These are phyloP conservation scores for Platanthera guangdongensis DNA, from an alignment of 106 monocot species.

Conservation along the genomic window DNA sequence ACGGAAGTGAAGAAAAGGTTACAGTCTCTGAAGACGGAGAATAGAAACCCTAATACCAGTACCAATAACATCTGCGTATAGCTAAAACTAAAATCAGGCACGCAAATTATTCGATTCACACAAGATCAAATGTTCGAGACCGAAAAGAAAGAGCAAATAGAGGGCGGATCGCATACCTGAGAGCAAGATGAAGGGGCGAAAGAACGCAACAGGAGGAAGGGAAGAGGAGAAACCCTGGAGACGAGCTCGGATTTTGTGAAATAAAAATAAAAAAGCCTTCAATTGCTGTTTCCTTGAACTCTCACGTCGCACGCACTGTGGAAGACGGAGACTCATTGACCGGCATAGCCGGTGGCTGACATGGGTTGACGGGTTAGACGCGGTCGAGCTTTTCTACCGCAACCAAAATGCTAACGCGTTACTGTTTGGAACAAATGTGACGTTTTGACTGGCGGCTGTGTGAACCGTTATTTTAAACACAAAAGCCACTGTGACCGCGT, in stretches of 20 bases:
- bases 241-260: neutral
- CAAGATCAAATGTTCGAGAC: neutral
- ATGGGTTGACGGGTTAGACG: neutral
- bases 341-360: neutral
- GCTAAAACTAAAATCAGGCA: neutral
- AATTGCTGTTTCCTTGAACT: neutral
- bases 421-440: no score
- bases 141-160: neutral
- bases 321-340: neutral
- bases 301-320: neutral
- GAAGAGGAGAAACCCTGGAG: neutral
- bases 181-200: neutral
- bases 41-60: neutral
- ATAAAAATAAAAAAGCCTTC: neutral
- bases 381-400: neutral
- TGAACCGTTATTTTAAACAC: no score
- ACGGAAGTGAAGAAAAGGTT: neutral
- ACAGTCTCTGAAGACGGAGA: neutral
- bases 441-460: no score
- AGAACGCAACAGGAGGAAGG: neutral
- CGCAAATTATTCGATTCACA: no score
- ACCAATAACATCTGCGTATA: neutral
- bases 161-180: neutral
- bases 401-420: no score
- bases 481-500: no score